phyloP scores from a whole-genome alignment of 192 early-diverging fungal genomes.

The Backusella psychrophila region DNA sequence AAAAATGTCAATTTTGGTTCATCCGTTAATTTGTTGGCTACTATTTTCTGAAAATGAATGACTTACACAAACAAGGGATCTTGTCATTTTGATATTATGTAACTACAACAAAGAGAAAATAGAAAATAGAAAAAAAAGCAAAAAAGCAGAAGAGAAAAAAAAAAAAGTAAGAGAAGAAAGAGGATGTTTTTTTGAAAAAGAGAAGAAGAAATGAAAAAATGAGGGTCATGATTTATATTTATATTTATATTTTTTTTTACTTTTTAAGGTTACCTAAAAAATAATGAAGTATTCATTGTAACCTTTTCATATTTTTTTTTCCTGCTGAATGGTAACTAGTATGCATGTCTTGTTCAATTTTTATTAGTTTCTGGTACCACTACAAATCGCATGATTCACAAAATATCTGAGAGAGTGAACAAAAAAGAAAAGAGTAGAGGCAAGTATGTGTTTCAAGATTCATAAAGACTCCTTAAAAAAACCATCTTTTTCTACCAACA shows the following conservation, averaged over 20 bases:
- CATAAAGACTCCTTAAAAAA: neutral
- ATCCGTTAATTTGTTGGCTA: neutral
- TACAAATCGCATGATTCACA: neutral
- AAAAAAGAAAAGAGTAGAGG: neutral
- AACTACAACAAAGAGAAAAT: neutral
- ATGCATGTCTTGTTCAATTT: neutral
- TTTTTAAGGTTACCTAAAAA: neutral
- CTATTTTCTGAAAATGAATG: neutral
- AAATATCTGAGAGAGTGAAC: neutral
- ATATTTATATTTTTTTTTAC: too few relatives aligned
- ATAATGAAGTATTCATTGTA: neutral
- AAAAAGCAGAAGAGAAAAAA: neutral
- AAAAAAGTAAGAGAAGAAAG: constrained; percentile 6
- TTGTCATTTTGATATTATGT: neutral
- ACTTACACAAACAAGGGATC: neutral
- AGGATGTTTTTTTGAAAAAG: neutral
- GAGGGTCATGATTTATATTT: too few relatives aligned
- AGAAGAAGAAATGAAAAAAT: too few relatives aligned
- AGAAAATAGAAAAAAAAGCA: neutral
- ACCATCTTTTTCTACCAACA: neutral
- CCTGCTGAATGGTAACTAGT: neutral
- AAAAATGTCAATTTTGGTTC: neutral
- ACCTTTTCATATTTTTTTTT: neutral
- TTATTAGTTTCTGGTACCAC: neutral
- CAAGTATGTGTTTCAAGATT: too few relatives aligned